Conservation (phyloP, 2,329 filamentous ascomycete species). For the Alternaria incomplexa region DNA sequence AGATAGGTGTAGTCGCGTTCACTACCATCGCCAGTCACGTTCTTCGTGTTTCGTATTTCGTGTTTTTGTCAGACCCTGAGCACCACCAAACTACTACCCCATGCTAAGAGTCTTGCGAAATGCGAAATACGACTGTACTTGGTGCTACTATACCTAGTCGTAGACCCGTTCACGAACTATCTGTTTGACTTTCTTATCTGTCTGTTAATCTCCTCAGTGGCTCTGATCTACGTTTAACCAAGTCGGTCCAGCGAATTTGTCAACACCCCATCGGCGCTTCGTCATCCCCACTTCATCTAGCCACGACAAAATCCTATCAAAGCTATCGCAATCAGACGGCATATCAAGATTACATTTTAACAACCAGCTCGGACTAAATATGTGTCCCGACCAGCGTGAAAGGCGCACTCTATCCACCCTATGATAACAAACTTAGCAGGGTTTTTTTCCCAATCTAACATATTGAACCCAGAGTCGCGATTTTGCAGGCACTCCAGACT, state of each 20-base stretch:
- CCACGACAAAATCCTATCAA: neutral
- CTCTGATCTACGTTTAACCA: neutral
- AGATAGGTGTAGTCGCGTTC: neutral
- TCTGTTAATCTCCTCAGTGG: neutral
- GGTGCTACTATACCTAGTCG: neutral
- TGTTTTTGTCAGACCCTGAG: neutral
- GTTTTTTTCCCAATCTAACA: too few species aligned
- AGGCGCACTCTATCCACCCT: neutral
- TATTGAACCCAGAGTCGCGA: too few species aligned
- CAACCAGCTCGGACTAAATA: neutral
- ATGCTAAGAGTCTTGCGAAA: neutral
- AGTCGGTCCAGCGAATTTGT: neutral
- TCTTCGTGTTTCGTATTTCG: neutral
- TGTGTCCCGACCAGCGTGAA: neutral
- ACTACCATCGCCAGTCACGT: neutral
- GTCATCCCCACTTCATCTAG: neutral
- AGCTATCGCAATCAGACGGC: neutral
- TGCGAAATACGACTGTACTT: neutral
- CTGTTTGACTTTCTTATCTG: neutral
- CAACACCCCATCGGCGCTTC: neutral
- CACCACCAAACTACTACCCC: neutral
- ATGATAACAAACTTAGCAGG: too few species aligned
- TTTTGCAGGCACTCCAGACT: too few species aligned
- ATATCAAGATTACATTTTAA: neutral
- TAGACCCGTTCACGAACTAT: neutral